Percentiles rank a stretch among this genome's conserved stretches.
phyloP scores from a whole-genome alignment of 2,329 filamentous ascomycete species.

The Alternaria sp. region DNA sequence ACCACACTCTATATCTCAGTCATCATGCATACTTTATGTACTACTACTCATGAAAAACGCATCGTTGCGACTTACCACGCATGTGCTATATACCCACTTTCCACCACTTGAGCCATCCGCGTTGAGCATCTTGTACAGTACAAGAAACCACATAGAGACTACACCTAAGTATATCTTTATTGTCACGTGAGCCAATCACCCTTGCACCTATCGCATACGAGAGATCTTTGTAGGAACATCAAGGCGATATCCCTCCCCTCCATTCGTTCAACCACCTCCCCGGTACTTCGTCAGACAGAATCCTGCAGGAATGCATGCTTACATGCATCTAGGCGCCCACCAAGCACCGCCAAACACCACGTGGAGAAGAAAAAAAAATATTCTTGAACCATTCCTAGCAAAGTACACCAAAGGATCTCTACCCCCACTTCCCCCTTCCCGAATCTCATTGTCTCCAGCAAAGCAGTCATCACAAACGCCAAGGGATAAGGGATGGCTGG shows the following conservation, averaged over 20 bases:
- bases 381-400: not conserved
- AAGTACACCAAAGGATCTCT: not conserved
- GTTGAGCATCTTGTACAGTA: not conserved
- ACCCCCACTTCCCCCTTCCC: not conserved
- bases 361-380: not conserved
- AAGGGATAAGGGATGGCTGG: not conserved
- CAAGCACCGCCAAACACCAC: not conserved
- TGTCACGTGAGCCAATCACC: not conserved
- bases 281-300: not conserved
- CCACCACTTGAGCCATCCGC: not conserved
- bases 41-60: not conserved
- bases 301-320: constrained; percentile 10
- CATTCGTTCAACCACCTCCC: not conserved
- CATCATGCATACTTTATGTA: not conserved
- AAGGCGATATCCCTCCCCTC: not conserved
- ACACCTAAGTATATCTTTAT: not conserved
- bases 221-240: not conserved
- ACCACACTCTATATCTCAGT: not conserved
- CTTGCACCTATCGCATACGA: not conserved
- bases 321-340: not conserved
- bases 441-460: not conserved
- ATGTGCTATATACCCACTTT: not conserved
- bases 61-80: not conserved
- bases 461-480: not conserved
- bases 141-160: not conserved